Base-by-base conservation (phyloP, 306 rosid genomes). In the Biancaea sappan region DNA sequence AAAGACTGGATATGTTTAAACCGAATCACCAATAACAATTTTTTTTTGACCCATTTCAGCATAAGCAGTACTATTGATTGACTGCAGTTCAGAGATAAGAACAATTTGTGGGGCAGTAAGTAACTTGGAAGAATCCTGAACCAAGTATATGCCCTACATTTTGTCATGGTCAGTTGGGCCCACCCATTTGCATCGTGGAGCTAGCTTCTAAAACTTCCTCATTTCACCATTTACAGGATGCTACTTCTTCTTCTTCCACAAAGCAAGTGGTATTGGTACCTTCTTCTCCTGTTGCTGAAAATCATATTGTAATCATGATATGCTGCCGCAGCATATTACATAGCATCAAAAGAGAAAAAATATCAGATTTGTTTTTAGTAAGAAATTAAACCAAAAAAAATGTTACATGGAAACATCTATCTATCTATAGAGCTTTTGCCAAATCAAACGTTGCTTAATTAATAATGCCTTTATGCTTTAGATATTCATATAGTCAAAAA, bases 81-180 rank as follows among this genome's bases (percentile, higher is more conserved):
- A 72, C 72, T 63, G 66, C 70, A 50, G 4, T 14, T 58, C 19
- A 64, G 68, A 64, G 53, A 64, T 16, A 68, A 62, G 77, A 82
- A 68, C 76, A 72, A 25, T 3, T 56, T 56, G 62, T 0, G 62
- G 62, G n/a, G 15, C 6, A 81, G 46, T 57, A 18, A 81, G 46
- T 57, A 18, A 14, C 62, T 58, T 50, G 41, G 47, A 52, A 73
- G 63, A 76, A 71, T 71, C 43, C 51, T 56, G 41, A 77, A 48
- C 10, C 58, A 28, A 32, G 54, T 65, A 77, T 72, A 61, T 77
- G 82, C 69, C 74, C 56, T 48, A 73, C 80, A 69, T 16, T 48
- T 64, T 68, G 73, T 82, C 74, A 62, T 32, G 65, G n/a, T 51
- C 80, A 67, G 32, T 77, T 48, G 76, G 29, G 8, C 50, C 64